A percentile compares a stretch with the other conserved stretches of the same genome.
These are phyloP conservation scores for Neurospora tetraspora DNA, from an alignment of 495 filamentous ascomycete genomes.

Conservation along the genomic window DNA sequence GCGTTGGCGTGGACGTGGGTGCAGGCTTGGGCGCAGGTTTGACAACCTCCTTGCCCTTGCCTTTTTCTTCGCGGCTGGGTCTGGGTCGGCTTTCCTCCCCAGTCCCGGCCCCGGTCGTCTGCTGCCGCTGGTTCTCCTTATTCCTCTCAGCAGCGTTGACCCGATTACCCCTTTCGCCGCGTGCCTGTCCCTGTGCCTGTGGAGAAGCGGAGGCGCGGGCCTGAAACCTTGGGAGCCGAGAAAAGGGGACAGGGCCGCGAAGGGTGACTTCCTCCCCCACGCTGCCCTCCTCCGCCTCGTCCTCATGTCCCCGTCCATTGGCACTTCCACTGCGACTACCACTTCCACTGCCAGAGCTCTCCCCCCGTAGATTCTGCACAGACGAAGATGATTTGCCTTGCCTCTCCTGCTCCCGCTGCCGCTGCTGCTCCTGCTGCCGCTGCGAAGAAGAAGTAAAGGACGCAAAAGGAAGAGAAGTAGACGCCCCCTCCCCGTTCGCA, in stretches of 20 bases:
- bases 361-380: background rate
- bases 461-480: too few species aligned
- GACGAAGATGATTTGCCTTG: background rate
- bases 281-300: background rate
- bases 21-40: background rate
- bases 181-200: background rate
- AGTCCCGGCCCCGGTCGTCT: background rate
- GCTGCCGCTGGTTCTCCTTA: background rate
- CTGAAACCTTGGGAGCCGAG: too few species aligned
- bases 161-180: background rate
- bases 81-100: background rate
- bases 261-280: background rate
- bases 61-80: background rate
- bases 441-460: background rate
- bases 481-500: too few species aligned
- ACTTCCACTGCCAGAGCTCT: background rate
- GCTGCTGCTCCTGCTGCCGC: background rate
- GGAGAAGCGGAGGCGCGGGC: background rate
- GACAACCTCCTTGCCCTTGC: background rate
- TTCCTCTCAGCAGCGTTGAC: background rate
- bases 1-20: too few species aligned
- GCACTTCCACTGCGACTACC: background rate
- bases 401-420: background rate
- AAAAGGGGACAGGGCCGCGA: too few species aligned
- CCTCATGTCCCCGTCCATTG: background rate